Conservation (phyloP, 768 basidiomycete genomes). For the Tylopilus balloui region DNA sequence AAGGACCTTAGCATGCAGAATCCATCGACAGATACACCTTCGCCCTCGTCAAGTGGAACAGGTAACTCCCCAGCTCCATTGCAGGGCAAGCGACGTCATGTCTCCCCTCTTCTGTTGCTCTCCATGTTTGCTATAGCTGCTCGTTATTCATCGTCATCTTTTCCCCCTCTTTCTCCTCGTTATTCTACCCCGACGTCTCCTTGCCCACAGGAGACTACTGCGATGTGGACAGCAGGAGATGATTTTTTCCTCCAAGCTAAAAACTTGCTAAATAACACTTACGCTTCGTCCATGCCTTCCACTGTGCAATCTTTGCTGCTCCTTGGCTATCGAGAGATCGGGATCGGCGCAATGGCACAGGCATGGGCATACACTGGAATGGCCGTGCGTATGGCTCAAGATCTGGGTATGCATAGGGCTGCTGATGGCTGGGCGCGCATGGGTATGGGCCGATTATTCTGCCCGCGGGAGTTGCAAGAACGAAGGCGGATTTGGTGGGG, state of each 20-base stretch:
- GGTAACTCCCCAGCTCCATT: conserved; percentile 33
- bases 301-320: conserved; percentile 79
- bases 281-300: conserved; percentile 65
- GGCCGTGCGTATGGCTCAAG: conserved; percentile 91
- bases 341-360: conserved; percentile 85
- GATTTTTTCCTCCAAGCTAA: conserved; percentile 66
- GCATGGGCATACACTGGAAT: conserved; percentile 85
- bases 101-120: conserved; percentile 67
- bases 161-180: conserved; percentile 26
- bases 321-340: conserved; percentile 80
- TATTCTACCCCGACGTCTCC: conserved; percentile 29
- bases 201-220: conserved; percentile 41
- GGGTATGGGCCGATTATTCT: conserved; percentile 56
- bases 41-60: conserved; percentile 23
- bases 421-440: conserved; percentile 74
- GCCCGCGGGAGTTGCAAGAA: conserved; percentile 58
- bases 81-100: conserved; percentile 39
- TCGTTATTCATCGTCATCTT: conserved; percentile 48
- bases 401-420: conserved; percentile 76
- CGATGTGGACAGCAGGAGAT: conserved; percentile 85
- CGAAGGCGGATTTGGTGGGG: conserved; percentile 74
- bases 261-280: conserved; percentile 56
- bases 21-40: conserved; percentile 30
- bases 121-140: conserved; percentile 84
- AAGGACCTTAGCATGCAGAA: conserved; percentile 21